Base-by-base conservation (phyloP, 306 rosid genomes). In the Ceratonia siliqua region DNA sequence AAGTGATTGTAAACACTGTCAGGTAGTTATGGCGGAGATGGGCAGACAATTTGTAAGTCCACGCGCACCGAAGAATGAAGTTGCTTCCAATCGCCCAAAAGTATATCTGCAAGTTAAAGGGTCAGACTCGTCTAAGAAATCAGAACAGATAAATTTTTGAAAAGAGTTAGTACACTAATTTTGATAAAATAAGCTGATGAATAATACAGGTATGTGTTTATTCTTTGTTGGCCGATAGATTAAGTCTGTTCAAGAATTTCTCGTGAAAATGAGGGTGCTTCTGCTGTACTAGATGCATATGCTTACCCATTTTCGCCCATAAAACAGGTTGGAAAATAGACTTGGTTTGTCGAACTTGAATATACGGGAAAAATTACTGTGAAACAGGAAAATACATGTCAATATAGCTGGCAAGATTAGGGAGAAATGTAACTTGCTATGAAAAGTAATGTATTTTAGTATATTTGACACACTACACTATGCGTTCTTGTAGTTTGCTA, bases 1-100 rank as follows among this genome's bases (percentile, higher is more conserved):
- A 90, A 5, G 93, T 79, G 79, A 94, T 84, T 0, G 91, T 50
- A 8, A 94, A 94, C 46, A 94, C 92, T 0, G 99, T 94, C 25
- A 92, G 86, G 80, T 94, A 94, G 81, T 94, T 94, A 80, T 94
- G 96, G 25, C 99, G 98, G 39, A 94, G 89, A 90, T 94, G 98
- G 20, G 99, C 93, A 32, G 99, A 94, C 55, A 94, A 75, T 83
- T 94, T 94, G 74, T 92, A 94, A 7, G 99, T 94, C 99, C 99
- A 92, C 0, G 99, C 82, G 75, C 99, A 87, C 18, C 98, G 95
- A 72, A 94, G 69, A 52, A 94, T 33, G 73, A 92, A 86, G 91
- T 94, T 94, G 87, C 96, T 94, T 62, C 89, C 89, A 18, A 94
- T 83, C 65, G 77, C 96, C 98, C 98, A 94, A 78, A 86, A 82